Base-by-base conservation (phyloP, 257 asterid genomes). In the Anisodus tanguticus region DNA sequence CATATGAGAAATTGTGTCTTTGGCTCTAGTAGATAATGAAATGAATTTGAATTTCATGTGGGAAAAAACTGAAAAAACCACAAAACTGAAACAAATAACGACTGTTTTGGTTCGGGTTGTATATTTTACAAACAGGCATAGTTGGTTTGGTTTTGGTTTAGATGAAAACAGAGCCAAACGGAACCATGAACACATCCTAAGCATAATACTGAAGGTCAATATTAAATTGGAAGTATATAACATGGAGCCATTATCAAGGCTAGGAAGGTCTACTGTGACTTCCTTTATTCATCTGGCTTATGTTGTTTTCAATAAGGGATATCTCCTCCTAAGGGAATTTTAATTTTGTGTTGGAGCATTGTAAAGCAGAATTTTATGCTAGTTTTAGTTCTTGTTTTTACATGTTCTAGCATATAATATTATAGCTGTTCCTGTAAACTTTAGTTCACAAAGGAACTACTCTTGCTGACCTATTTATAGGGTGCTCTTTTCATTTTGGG, bases 381-480 rank as follows among this genome's bases (percentile, higher is more conserved):
- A 72, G 43, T 74, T 51, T 74, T 74, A 11, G 39, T 74, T 74
- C 60, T 74, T 74, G 60, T 49, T 74, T 47, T 47, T 74, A 74
- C 45, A 11, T 47, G n/a, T 26, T 49, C 19, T 3, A 49, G 62
- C 22, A 74, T 19, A 74, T 17, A 57, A 15, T 57, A 15, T 55
- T 12, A 1, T 57, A 15, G 19, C 8, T 57, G 62, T 57, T 57
- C 62, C 62, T 57, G n/a, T 13, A 13, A 15, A 1, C 6, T 57
- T 15, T 57, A 57, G 62, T 57, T 57, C 8, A 12, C 13, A 57
- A 57, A 57, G 19, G 17, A 57, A 57, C 8, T 57, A 57, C 17
- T 57, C 62, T 57, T 57, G 62, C 19, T 57, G 19, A 57, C 5
- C 62, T 57, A 57, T 22, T 49, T 74, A 74, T 12, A 49, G 2